Percentiles rank a stretch among this genome's conserved stretches.
phyloP scores from a whole-genome alignment of 73 alveolate species.

The Breviolum minutum region DNA sequence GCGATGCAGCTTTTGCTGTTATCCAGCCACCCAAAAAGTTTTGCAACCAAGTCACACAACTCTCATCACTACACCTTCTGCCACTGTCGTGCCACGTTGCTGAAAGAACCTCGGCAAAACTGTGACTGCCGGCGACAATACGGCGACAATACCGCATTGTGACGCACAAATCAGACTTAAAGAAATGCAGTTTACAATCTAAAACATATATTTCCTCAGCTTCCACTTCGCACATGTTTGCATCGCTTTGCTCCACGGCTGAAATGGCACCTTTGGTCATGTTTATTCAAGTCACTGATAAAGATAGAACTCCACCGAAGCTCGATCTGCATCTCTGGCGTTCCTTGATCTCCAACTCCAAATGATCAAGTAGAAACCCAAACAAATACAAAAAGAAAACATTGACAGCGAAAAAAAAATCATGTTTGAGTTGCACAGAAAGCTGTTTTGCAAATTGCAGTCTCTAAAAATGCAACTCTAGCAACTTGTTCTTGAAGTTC shows the following conservation, averaged over 20 bases:
- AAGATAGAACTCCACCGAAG: constrained; percentile 33
- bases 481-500: constrained; percentile 59
- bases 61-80: constrained; percentile 55
- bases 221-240: too few relatives aligned
- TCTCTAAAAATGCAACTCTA: not conserved
- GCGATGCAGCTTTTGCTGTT: too few relatives aligned
- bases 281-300: constrained; percentile 12
- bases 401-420: not conserved
- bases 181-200: too few relatives aligned
- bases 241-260: too few relatives aligned
- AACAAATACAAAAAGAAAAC: not conserved
- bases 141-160: not conserved
- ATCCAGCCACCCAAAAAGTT: not conserved
- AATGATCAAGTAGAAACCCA: not conserved
- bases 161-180: too few relatives aligned
- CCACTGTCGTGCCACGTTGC: constrained; percentile 10
- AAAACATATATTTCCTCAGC: too few relatives aligned
- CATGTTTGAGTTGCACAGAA: not conserved
- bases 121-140: not conserved
- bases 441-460: not conserved
- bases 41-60: not conserved
- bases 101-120: constrained; percentile 7
- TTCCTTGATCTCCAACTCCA: constrained; percentile 20
- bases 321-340: constrained; percentile 55
- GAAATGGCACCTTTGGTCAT: not conserved